Evolutionary conservation across 768 basidiomycete species (phyloP).

Genomic region (Mycena leptocephala): DNA sequence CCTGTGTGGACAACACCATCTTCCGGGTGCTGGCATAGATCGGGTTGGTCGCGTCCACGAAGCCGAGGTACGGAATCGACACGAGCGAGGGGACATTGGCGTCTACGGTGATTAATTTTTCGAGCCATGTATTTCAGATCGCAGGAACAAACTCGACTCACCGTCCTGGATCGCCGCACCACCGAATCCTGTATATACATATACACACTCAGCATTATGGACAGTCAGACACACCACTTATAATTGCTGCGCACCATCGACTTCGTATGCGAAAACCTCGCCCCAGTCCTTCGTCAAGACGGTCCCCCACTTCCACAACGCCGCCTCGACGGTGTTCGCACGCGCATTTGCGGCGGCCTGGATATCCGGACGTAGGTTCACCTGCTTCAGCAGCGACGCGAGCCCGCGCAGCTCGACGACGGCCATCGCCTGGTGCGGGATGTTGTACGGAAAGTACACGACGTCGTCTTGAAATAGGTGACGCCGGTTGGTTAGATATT

Average conservation of each 20-base stretch:
- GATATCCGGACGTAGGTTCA: conserved; percentile 15
- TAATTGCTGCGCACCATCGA: conserved; percentile 33
- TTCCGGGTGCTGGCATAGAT: conserved; percentile 35
- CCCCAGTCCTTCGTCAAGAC: conserved; percentile 35
- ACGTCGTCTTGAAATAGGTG: too few species aligned
- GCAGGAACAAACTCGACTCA: neutral
- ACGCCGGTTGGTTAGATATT: too few species aligned
- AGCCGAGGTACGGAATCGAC: conserved; percentile 36
- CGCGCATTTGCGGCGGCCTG: conserved; percentile 1
- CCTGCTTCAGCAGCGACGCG: conserved; percentile 15
- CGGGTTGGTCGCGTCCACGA: conserved; percentile 27
- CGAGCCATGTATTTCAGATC: too few species aligned
- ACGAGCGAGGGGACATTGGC: conserved; percentile 34
- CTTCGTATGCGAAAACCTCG: conserved; percentile 38
- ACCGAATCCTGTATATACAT: conserved; percentile 11
- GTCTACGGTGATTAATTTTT: neutral
- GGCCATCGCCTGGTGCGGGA: conserved; percentile 37
- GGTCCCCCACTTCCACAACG: conserved; percentile 31
- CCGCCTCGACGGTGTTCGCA: conserved; percentile 23
- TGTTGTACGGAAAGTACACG: conserved; percentile 35
- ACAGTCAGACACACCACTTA: too few species aligned
- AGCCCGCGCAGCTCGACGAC: conserved; percentile 35
- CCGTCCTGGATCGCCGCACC: conserved; percentile 34
- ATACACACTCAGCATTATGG: too few species aligned
- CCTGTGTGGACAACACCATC: conserved; percentile 25